phyloP scores from a whole-genome alignment of 257 asterid species.

The Nyctanthes arbortristis region DNA sequence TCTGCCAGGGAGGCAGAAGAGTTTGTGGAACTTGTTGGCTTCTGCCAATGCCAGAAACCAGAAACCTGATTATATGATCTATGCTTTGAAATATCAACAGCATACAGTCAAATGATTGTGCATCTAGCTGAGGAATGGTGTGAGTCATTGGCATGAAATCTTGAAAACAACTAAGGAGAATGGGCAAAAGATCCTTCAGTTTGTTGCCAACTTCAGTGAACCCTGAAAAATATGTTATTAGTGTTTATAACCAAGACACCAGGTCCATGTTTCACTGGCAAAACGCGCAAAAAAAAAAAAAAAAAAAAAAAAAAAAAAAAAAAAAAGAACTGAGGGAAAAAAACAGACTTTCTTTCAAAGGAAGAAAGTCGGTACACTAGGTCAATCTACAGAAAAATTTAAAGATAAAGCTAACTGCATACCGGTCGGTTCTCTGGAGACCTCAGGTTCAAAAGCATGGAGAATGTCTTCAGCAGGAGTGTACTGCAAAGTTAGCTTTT shows the following conservation, averaged over 20 bases:
- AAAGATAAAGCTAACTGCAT: conserved; percentile 12
- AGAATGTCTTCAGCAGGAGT: conserved; percentile 40
- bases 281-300: conserved; percentile 4
- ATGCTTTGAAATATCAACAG: conserved; percentile 74
- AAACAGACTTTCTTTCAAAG: not conserved
- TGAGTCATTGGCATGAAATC: conserved; percentile 59
- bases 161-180: conserved; percentile 67
- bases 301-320: not conserved
- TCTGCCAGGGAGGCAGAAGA: conserved; percentile 25
- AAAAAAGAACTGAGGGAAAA: no score
- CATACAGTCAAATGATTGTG: conserved; percentile 75
- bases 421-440: conserved; percentile 51
- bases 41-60: conserved; percentile 33
- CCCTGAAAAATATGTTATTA: conserved; percentile 50
- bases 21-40: conserved; percentile 33
- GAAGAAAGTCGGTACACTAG: conserved; percentile 4
- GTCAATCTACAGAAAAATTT: not conserved
- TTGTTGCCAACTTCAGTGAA: conserved; percentile 46
- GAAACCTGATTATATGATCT: conserved; percentile 56
- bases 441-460: conserved; percentile 77
- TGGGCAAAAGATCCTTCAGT: conserved; percentile 67
- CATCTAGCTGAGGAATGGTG: conserved; percentile 46
- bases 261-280: conserved; percentile 11
- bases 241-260: conserved; percentile 1
- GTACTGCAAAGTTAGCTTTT: conserved; percentile 40